These are phyloP conservation scores for Acacia crassicarpa DNA, from an alignment of 306 rosid genomes.

Conservation along the genomic window DNA sequence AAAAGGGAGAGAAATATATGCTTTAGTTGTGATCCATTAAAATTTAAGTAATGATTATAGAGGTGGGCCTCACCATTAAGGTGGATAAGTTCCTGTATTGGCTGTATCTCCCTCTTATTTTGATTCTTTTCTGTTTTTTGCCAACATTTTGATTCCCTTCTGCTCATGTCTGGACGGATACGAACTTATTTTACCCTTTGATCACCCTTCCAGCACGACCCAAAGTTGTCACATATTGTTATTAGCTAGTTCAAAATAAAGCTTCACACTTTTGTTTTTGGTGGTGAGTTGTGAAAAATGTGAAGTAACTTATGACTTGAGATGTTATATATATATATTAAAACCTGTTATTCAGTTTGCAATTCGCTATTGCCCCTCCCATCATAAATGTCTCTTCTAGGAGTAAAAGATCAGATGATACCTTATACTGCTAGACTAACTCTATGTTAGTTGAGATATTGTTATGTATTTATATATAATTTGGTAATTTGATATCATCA, in stretches of 20 bases:
- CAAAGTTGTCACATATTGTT: neutral
- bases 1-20: neutral
- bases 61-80: conserved; percentile 8
- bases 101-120: neutral
- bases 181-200: neutral
- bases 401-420: fast-evolving
- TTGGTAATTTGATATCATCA: neutral
- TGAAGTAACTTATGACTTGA: neutral
- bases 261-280: neutral
- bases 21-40: neutral
- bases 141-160: neutral
- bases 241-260: neutral
- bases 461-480: too few species aligned
- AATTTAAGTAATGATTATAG: conserved; percentile 7
- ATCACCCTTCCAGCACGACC: neutral
- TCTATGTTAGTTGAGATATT: too few species aligned
- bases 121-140: neutral
- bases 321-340: too few species aligned
- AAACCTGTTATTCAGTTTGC: too few species aligned
- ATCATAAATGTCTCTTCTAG: too few species aligned
- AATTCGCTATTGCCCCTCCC: fast-evolving
- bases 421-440: too few species aligned
- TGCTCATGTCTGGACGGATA: neutral
- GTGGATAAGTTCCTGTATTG: neutral
- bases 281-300: neutral